Base-by-base conservation (phyloP, 2,329 filamentous ascomycete species). In the Penicillium freii region DNA sequence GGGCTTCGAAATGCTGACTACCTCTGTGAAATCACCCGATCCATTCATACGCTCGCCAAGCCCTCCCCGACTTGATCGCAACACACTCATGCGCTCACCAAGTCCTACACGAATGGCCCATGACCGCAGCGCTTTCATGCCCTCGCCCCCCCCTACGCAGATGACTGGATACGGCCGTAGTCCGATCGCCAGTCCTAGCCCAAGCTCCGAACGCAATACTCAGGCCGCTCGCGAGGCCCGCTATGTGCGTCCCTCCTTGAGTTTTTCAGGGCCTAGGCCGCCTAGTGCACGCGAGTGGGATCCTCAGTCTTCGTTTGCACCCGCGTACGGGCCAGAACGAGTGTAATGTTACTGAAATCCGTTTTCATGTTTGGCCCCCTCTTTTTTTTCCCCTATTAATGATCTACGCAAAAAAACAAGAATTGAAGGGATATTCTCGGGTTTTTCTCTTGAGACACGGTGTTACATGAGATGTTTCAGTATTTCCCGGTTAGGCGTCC, bases 1-100 rank as follows among this genome's bases (percentile, higher is more conserved):
- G 78, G 85, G 87, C 74, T 92, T 92, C 80, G 90, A 92, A 81
- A 92, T 92, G 89, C 86, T 92, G 45, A 73, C 64, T 19, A 67
- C 59, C 39, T 57, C 67, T 3, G 64, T 63, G 40, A 77, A 74
- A 57, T 69, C 68, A 15, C 73, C 74, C 1, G 73, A 75, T 36
- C 40, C 43, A 0, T 61, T 57, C 39, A 62, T 65, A 57, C 61
- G 63, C 19, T 66, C 65, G n/a, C 66, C 65, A 43, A 65, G 36
- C 44, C 65, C 64, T n/a, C 21, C 52, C 15, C 48, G 58, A 13
- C 42, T 31, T 13, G 51, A 25, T 19, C 51, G 57, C 66, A 47
- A 9, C 1, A 13, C 13, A 11, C 59, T 60, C 29, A 62, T 65
- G 58, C 61, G 62, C 19, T 67, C 65, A 6, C 66, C 66, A n/a